These are phyloP conservation scores for Monosporascus cannonballus DNA, from an alignment of 2,329 filamentous ascomycete genomes.

Conservation along the genomic window DNA sequence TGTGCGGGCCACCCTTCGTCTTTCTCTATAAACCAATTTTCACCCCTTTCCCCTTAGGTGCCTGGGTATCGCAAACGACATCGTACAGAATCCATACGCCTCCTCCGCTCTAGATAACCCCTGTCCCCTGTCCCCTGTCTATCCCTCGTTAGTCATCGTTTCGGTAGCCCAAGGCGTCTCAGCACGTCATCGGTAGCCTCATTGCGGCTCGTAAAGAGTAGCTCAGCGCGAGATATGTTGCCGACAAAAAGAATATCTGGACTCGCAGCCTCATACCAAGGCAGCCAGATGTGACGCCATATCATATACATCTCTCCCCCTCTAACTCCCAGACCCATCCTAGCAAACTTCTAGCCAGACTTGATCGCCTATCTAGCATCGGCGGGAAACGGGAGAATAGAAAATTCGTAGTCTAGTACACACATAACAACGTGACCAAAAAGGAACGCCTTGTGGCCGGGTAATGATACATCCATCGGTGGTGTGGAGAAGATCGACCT, in stretches of 20 bases:
- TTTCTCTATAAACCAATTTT: slow-evolving; percentile 21
- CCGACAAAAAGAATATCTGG: not conserved
- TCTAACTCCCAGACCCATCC: slow-evolving; percentile 11
- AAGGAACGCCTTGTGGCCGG: slow-evolving; percentile 19
- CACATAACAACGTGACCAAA: slow-evolving; percentile 14
- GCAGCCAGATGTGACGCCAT: slow-evolving; percentile 7
- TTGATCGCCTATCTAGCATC: not conserved
- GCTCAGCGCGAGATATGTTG: not conserved
- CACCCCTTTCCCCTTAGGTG: slow-evolving; percentile 13
- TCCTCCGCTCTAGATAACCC: slow-evolving; percentile 16
- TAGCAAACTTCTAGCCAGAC: not conserved
- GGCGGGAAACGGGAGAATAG: slow-evolving; percentile 8
- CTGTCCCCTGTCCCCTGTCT: slow-evolving; percentile 18
- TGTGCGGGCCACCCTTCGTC: slow-evolving; percentile 18
- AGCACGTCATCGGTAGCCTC: not conserved
- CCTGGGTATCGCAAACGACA: slow-evolving; percentile 24
- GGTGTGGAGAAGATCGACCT: slow-evolving; percentile 2
- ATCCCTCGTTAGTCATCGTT: slow-evolving; percentile 11
- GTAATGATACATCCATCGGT: slow-evolving; percentile 16
- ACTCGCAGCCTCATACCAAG: slow-evolving; percentile 4
- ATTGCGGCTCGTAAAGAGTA: slow-evolving; percentile 5
- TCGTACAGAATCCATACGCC: slow-evolving; percentile 22
- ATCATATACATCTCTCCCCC: slow-evolving; percentile 8
- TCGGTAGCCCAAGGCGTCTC: slow-evolving; percentile 1
- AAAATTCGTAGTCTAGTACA: slow-evolving; percentile 16